Evolutionary conservation across 495 filamentous ascomycete genomes (phyloP).

Genomic region (Neurospora sp.): DNA sequence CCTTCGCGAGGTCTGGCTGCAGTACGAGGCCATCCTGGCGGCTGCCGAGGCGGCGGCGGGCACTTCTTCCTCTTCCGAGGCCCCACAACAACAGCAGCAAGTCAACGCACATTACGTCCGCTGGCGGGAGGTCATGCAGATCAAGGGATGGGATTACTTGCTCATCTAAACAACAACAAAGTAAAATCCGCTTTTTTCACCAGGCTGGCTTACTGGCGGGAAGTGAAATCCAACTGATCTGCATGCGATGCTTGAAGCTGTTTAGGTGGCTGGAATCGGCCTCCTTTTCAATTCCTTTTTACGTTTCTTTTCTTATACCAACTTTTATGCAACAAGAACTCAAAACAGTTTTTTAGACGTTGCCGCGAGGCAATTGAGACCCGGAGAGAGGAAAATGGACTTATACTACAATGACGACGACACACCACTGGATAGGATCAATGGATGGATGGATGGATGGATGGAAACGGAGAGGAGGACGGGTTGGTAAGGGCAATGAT

Average conservation of each 20-base stretch:
- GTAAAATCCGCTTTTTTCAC: slow-evolving; percentile 16
- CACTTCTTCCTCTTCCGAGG: slow-evolving; percentile 17
- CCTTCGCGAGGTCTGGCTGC: slow-evolving; percentile 73
- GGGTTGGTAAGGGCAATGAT: background rate
- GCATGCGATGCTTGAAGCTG: slow-evolving; percentile 12
- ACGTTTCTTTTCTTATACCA: background rate
- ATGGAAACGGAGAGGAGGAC: background rate
- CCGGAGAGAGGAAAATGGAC: background rate
- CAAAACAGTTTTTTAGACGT: slow-evolving; percentile 9
- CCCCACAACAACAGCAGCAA: slow-evolving; percentile 30
- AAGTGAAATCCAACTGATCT: slow-evolving; percentile 9
- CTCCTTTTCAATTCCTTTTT: background rate
- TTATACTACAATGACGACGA: slow-evolving; percentile 2
- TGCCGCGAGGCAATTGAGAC: slow-evolving; percentile 19
- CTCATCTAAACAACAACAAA: slow-evolving; percentile 52
- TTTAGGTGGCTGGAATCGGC: slow-evolving; percentile 16
- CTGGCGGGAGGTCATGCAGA: slow-evolving; percentile 92
- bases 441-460: slow-evolving; percentile 4
- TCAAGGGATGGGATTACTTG: slow-evolving; percentile 85
- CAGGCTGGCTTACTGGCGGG: slow-evolving; percentile 23
- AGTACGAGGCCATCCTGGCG: slow-evolving; percentile 44
- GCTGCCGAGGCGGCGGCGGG: slow-evolving; percentile 30
- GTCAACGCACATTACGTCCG: slow-evolving; percentile 48
- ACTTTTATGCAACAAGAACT: slow-evolving; percentile 1
- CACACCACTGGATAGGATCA: background rate